Evolutionary conservation across 306 rosid genomes (phyloP).

Genomic region (Macrotyloma uniflorum): DNA sequence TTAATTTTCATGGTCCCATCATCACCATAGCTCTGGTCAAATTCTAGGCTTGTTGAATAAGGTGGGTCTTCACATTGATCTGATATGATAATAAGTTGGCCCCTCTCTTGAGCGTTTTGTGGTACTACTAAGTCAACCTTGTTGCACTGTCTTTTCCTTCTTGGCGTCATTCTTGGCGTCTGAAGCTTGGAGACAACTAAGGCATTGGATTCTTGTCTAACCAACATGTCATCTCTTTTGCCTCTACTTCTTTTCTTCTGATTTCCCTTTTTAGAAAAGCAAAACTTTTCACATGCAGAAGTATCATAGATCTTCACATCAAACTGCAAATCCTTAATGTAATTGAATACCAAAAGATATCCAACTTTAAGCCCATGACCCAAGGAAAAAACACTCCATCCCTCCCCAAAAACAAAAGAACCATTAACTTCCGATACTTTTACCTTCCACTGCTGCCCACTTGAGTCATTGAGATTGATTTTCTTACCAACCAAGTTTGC

Average conservation of each 20-base stretch:
- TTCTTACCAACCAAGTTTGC: slow-evolving; percentile 44
- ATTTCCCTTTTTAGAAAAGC: slow-evolving; percentile 32
- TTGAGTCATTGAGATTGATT: slow-evolving; percentile 56
- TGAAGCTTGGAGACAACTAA: slow-evolving; percentile 8
- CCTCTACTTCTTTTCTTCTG: slow-evolving; percentile 40
- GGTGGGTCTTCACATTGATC: slow-evolving; percentile 49
- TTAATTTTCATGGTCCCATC: slow-evolving; percentile 19
- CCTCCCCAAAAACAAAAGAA: slow-evolving; percentile 55
- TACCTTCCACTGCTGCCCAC: slow-evolving; percentile 54
- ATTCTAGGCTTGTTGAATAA: slow-evolving; percentile 35
- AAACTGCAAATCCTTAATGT: slow-evolving; percentile 45
- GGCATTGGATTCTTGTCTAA: slow-evolving; percentile 24
- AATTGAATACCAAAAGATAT: slow-evolving; percentile 56
- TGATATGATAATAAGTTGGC: not conserved
- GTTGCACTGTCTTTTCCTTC: not conserved
- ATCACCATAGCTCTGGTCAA: slow-evolving; percentile 35
- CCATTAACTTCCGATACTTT: slow-evolving; percentile 46
- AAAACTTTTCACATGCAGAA: slow-evolving; percentile 58
- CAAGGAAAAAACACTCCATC: slow-evolving; percentile 64
- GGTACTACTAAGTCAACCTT: not conserved
- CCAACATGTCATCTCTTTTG: not conserved
- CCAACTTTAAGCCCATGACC: slow-evolving; percentile 59
- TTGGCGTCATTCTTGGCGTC: not conserved
- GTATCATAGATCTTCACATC: slow-evolving; percentile 55
- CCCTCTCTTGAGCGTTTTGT: slow-evolving; percentile 14